A percentile compares a stretch with the other conserved stretches of the same genome.
These are phyloP conservation scores for Aureobasidium subglaciale DNA, from an alignment of 2,329 filamentous ascomycete species.

Conservation along the genomic window DNA sequence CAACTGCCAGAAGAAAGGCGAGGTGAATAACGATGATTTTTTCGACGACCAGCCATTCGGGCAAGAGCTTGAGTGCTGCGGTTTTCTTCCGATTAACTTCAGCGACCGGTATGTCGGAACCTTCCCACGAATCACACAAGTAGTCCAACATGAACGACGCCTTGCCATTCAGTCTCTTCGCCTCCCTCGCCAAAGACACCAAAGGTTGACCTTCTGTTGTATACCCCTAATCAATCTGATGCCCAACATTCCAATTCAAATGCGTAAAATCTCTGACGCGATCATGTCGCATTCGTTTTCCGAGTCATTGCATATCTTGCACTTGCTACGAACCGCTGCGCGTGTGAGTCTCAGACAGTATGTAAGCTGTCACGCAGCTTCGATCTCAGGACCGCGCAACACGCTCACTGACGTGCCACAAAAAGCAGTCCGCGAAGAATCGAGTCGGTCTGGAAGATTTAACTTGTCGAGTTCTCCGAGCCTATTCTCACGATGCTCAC, in stretches of 20 bases:
- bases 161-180: conserved; percentile 3
- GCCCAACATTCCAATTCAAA: background rate
- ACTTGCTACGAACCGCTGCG: too few species aligned
- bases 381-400: too few species aligned
- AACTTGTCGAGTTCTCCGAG: too few species aligned
- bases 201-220: background rate
- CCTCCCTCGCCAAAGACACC: background rate
- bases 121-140: background rate
- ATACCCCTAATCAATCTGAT: background rate
- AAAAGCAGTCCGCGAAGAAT: too few species aligned
- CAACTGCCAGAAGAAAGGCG: background rate
- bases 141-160: conserved; percentile 5
- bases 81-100: background rate
- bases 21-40: conserved; percentile 16
- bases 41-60: conserved; percentile 16
- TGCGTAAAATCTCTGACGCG: conserved; percentile 5
- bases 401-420: too few species aligned
- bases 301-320: too few species aligned
- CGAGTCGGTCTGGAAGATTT: too few species aligned
- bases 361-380: too few species aligned
- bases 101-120: background rate
- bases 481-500: too few species aligned
- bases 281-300: too few species aligned
- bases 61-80: conserved; percentile 2
- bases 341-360: too few species aligned